Base-by-base conservation (phyloP, 148 eudicot species). In the Camellia sinensis region DNA sequence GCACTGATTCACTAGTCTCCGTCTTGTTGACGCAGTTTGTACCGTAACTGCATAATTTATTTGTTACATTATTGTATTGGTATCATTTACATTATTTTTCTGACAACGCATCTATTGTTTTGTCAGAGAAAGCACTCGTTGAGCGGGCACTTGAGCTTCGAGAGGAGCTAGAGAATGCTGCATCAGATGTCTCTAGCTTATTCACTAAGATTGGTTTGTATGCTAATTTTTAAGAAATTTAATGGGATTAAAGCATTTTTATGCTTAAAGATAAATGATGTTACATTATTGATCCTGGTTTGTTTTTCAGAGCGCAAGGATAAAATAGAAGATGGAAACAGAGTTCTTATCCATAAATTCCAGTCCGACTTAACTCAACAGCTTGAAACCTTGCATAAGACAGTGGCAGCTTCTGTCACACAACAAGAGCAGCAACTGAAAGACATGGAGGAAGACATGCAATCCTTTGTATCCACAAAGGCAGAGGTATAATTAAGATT, bases 371-470 rank as follows among this genome's bases (percentile, higher is more conserved):
- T 97, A 85, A 89, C 93, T 52, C 92, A 92, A 67, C 97, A 97
- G 87, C 98, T 97, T 82, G 93, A 94, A 73, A 85, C 89, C 66
- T 86, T 97, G 90, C 99, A 94, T 75, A 89, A 92, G 85, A 87
- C 92, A 29, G 91, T 97, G 80, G 91, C 98, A 78, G 83, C 90
- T 78, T 94, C 99, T 76, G 93, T 87, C 46, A 90, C 90, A 21
- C 95, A 97, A 78, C 98, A 97, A 91, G 99, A 97, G 81, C 89
- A 86, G 83, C 95, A 91, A 59, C 79, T 97, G 85, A 92, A 90
- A 82, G 90, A 85, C 79, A 94, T 97, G 95, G 97, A 94, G 90
- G 98, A 94, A 81, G 97, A 97, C 80, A 94, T 97, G 98, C 93
- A 97, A 80, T 90, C 93, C 56, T 97, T 97, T 88, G 95, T 97